Percentiles rank a stretch among this genome's conserved stretches.
Evolutionary conservation across 1,139 yeast species (phyloP).

Genomic region (Diutina pseudorugosa): DNA sequence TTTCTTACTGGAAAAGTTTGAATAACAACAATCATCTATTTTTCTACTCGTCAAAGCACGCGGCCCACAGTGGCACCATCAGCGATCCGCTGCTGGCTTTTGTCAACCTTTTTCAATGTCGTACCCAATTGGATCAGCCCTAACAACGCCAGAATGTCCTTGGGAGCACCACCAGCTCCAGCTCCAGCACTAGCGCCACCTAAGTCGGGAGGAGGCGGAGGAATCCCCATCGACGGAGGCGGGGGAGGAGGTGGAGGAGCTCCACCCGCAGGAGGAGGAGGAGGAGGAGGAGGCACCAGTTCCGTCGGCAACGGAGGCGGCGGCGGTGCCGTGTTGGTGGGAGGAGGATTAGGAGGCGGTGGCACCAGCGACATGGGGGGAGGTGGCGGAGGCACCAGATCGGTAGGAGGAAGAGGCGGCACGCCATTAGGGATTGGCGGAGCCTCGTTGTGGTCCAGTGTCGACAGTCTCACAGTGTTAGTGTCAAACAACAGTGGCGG

Average conservation of each 20-base stretch:
- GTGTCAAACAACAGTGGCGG: background rate
- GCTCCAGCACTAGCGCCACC: constrained; percentile 10
- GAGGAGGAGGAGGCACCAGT: background rate
- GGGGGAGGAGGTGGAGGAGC: background rate
- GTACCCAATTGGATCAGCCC: constrained; percentile 48
- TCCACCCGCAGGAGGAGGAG: background rate
- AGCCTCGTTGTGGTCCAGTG: background rate
- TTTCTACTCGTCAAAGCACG: constrained; percentile 17
- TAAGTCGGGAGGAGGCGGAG: background rate
- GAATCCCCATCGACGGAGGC: background rate
- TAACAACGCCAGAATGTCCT: constrained; percentile 31
- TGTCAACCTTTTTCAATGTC: constrained; percentile 36
- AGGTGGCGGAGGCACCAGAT: background rate
- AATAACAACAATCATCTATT: background rate
- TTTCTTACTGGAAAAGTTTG: too few relatives aligned
- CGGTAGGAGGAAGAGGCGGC: background rate
- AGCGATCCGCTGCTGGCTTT: constrained; percentile 30
- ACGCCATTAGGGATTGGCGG: background rate
- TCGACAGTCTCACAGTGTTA: background rate
- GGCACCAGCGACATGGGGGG: background rate
- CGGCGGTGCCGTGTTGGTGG: background rate
- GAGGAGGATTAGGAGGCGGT: background rate
- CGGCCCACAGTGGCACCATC: constrained; percentile 38
- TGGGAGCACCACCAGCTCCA: constrained; percentile 18
- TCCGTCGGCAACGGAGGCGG: background rate